Evolutionary conservation across 208 protist species (phyloP), one percentile per base, ranked within the genome.

Genomic region (Wallacemonas rigidus): DNA sequence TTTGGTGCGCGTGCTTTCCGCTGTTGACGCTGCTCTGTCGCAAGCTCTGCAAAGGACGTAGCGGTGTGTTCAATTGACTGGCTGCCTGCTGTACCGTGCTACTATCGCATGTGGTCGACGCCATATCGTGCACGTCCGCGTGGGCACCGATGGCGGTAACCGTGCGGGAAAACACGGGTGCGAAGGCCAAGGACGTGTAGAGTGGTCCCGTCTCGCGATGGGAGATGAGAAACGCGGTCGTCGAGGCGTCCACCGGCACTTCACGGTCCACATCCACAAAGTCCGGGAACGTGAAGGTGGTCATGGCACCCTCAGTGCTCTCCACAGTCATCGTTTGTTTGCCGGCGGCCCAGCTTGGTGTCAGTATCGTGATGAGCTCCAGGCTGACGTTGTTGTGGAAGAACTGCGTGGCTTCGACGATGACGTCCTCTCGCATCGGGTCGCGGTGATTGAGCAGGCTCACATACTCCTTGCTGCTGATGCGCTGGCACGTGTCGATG

Each of bases 391-490:
- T 70, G 9, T 89, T 71, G 55, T 79, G 88, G 15, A 93, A 80
- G 68, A 95, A 95, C 45, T 88, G 79, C 36, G 82, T 75, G 6
- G 79, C 77, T 50, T 79, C 69, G 68, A 78, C 65, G 47, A 85
- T 74, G 41, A 95, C 85, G 41, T 90, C 82, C 35, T 71, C 77
- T 12, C 81, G 65, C 17, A 69, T 70, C 9, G 58, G 53, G 55
- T 94, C 88, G 14, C 78, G 77, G 75, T 95, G 82, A 35, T 81
- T 54, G 58, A 84, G 71, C 55, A 95, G 74, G 63, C 74, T 81
- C n/a, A 53, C 67, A 75, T 94, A 95, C 79, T 93, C 88, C 51
- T 80, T 83, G 76, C 79, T 85, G 77, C 85, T 90, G 53, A 95
- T 91, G 57, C 82, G 80, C 69, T 90, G 78, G 63, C 80, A 65